These are phyloP conservation scores for Usnea hakonensis DNA, from an alignment of 495 filamentous ascomycete genomes.

Conservation along the genomic window DNA sequence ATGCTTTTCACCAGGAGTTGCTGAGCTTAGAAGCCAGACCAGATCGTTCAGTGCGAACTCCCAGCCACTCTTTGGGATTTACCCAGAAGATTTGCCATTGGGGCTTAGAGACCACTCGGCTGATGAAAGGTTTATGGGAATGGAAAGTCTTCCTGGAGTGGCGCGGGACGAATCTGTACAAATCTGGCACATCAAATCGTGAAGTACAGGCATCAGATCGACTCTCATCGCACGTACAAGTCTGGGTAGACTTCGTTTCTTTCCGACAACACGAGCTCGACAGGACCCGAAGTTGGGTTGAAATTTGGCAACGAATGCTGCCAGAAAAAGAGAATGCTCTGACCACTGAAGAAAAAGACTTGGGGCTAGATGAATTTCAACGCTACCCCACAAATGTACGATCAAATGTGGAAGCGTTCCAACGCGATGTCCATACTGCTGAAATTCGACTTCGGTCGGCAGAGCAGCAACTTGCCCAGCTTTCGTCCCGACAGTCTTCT, in stretches of 20 bases:
- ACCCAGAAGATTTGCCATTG: neutral
- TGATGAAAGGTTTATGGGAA: neutral
- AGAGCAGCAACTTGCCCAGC: neutral
- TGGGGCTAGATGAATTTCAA: neutral
- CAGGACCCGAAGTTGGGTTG: neutral
- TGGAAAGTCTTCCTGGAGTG: conserved; percentile 7
- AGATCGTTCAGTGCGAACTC: neutral
- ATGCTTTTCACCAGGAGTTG: conserved; percentile 1
- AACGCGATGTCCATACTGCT: neutral
- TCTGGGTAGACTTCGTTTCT: neutral
- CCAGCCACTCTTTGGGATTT: neutral
- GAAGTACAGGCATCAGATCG: neutral
- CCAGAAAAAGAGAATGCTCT: neutral
- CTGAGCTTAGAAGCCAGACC: neutral
- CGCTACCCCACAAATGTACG: neutral
- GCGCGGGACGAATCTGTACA: neutral
- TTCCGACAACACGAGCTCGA: neutral
- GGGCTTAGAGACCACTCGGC: neutral
- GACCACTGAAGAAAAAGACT: neutral
- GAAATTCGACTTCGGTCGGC: neutral
- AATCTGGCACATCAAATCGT: too few species aligned
- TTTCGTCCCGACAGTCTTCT: neutral
- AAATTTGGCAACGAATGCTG: neutral
- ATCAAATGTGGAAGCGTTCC: neutral
- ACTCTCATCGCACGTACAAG: neutral